These are phyloP conservation scores for Aspergillus indologenus DNA, from an alignment of 495 filamentous ascomycete genomes.

Conservation along the genomic window DNA sequence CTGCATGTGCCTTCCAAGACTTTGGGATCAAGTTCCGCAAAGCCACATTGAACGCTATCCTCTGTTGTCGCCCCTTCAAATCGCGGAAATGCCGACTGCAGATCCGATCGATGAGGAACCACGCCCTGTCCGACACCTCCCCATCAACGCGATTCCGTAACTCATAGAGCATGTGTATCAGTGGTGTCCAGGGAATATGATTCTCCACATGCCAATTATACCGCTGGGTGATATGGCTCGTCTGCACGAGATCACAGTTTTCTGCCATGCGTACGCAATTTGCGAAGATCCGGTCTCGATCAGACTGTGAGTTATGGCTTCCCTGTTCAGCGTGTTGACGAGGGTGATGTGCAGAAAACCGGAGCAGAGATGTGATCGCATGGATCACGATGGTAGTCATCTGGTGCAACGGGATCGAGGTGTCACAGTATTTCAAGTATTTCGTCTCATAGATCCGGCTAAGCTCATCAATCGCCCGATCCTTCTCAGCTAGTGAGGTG, in stretches of 20 bases:
- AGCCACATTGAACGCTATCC: slow-evolving; percentile 32
- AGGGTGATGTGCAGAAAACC: slow-evolving; percentile 41
- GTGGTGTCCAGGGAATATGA: slow-evolving; percentile 41
- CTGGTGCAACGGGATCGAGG: slow-evolving; percentile 58
- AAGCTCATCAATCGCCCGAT: slow-evolving; percentile 38
- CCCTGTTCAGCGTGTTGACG: slow-evolving; percentile 32
- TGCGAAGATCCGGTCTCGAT: slow-evolving; percentile 39
- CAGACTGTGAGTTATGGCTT: slow-evolving; percentile 27
- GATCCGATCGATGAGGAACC: slow-evolving; percentile 31
- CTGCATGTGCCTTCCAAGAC: slow-evolving; percentile 33
- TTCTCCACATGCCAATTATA: slow-evolving; percentile 38
- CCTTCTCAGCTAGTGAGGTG: slow-evolving; percentile 47
- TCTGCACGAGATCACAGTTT: slow-evolving; percentile 29
- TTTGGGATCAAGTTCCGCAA: slow-evolving; percentile 36
- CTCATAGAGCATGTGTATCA: slow-evolving; percentile 42
- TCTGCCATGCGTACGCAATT: slow-evolving; percentile 38
- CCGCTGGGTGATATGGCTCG: slow-evolving; percentile 22
- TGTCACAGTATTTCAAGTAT: slow-evolving; percentile 56
- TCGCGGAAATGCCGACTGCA: slow-evolving; percentile 27
- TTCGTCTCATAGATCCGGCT: slow-evolving; percentile 37
- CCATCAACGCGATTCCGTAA: slow-evolving; percentile 30
- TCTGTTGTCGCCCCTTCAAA: slow-evolving; percentile 14
- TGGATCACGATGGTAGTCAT: slow-evolving; percentile 47
- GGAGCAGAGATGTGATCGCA: slow-evolving; percentile 32
- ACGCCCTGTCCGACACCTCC: slow-evolving; percentile 30